Percentiles rank a stretch among this genome's conserved stretches.
These are phyloP conservation scores for Penicillium argentinense DNA, from an alignment of 495 filamentous ascomycete species.

Conservation along the genomic window DNA sequence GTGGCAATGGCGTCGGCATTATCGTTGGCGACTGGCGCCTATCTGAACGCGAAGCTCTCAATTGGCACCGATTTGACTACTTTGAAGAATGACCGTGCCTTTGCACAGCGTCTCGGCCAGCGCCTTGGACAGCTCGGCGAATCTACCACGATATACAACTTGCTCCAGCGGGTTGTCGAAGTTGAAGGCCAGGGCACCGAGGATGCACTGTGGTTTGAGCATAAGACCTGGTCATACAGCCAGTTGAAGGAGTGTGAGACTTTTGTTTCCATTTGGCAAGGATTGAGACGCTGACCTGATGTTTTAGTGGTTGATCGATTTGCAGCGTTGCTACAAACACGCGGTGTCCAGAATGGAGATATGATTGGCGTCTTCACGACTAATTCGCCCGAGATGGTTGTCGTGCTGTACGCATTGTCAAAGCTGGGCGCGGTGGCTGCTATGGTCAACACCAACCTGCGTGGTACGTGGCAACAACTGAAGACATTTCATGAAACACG, in stretches of 20 bases:
- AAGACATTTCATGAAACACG: not conserved
- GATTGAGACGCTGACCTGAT: not conserved
- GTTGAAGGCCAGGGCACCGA: conserved; percentile 32
- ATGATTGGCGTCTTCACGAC: conserved; percentile 49
- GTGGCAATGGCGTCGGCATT: conserved; percentile 40
- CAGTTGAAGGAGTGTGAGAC: conserved; percentile 49
- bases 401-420: conserved; percentile 78
- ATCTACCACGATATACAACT: conserved; percentile 42
- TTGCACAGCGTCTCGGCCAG: conserved; percentile 31
- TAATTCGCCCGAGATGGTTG: conserved; percentile 82
- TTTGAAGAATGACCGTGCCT: conserved; percentile 34
- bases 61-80: conserved; percentile 43
- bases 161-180: conserved; percentile 44
- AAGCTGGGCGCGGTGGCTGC: conserved; percentile 81
- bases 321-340: conserved; percentile 40
- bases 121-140: conserved; percentile 45
- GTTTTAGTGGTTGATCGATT: conserved; percentile 45
- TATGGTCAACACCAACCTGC: conserved; percentile 89
- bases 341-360: conserved; percentile 38
- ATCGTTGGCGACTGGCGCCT: conserved; percentile 43
- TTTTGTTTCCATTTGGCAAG: too few species aligned
- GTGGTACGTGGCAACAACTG: conserved; percentile 45
- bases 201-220: conserved; percentile 54
- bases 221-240: conserved; percentile 49
- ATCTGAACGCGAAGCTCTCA: conserved; percentile 49